phyloP scores from a whole-genome alignment of 306 rosid species.

The Vigna angularis region DNA sequence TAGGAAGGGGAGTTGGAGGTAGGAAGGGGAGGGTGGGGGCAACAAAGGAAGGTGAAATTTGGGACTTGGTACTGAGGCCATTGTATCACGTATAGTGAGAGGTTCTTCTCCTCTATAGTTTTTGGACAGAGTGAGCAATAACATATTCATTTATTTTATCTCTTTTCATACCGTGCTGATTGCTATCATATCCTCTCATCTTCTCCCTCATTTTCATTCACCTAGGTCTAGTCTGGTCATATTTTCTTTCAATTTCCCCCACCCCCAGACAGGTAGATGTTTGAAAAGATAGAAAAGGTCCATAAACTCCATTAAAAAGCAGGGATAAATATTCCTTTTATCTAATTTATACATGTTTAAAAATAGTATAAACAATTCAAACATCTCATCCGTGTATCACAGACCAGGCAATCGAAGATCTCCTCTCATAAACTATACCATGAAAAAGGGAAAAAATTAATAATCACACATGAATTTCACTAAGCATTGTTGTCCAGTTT shows the following conservation, averaged over 20 bases:
- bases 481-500: constrained; percentile 12
- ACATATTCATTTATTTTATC: too few relatives aligned
- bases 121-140: too few relatives aligned
- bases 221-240: constrained; percentile 3
- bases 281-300: constrained; percentile 9
- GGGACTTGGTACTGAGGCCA: too few relatives aligned
- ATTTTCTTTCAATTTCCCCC: not conserved
- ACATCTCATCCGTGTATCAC: not conserved
- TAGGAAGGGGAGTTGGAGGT: too few relatives aligned
- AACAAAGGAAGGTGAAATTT: too few relatives aligned
- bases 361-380: not conserved
- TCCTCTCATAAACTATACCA: constrained; percentile 18
- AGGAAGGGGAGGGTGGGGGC: too few relatives aligned
- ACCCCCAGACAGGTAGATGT: not conserved
- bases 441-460: not conserved
- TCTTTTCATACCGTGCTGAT: too few relatives aligned
- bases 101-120: too few relatives aligned
- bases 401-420: not conserved
- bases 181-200: too few relatives aligned
- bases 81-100: too few relatives aligned
- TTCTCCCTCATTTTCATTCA: constrained; percentile 24
- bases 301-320: constrained; percentile 2
- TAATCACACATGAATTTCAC: constrained; percentile 25
- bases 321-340: constrained; percentile 11
- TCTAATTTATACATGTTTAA: not conserved